Base-by-base conservation (phyloP, 2,329 filamentous ascomycete genomes). In the Aspergillus tanneri region DNA sequence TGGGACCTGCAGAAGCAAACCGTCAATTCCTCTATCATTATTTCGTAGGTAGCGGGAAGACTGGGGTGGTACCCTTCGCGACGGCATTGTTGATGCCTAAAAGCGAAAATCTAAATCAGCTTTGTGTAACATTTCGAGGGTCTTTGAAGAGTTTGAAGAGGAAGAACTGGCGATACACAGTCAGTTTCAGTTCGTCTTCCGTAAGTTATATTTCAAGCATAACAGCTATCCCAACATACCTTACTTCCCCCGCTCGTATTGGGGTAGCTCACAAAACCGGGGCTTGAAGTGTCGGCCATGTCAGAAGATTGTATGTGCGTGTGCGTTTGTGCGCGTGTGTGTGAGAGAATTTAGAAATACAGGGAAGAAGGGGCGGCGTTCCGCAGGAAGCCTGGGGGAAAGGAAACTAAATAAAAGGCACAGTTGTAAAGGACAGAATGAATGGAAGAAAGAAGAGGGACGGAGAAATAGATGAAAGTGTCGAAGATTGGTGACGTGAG, bases 1-100 rank as follows among this genome's bases (percentile, higher is more conserved):
- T 71, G 37, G 82, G 80, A 46, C 79, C 78, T 75, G 45, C 28
- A 34, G 21, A 47, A 42, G 41, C 22, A 23, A 47, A 10, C 32
- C 5, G 44, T 62, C 47, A 62, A 60, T 47, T n/a, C n/a, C n/a
- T 43, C 43, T 32, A 46, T 52, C 37, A 50, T 34, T 23, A 22
- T n/a, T 16, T 36, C 16, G 8, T 12, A n/a, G 23, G 28, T 14
- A 12, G n/a, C 28, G 12, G 22, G 19, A 30, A 34, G 22, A 36
- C n/a, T 14, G 5, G n/a, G 9, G 16, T 2, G 16, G 49, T 57
- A 63, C 59, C 60, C 44, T 63, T 63, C 36, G 58, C 60, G 28
- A 63, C 49, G 25, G 48, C 47, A 58, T 64, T 58, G 27, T 55
- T 47, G 52, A 60, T 48, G 55, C 47, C 63, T 63, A 49, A 50